These are phyloP conservation scores for Capronia americana DNA, from an alignment of 2,329 filamentous ascomycete genomes.

Conservation along the genomic window DNA sequence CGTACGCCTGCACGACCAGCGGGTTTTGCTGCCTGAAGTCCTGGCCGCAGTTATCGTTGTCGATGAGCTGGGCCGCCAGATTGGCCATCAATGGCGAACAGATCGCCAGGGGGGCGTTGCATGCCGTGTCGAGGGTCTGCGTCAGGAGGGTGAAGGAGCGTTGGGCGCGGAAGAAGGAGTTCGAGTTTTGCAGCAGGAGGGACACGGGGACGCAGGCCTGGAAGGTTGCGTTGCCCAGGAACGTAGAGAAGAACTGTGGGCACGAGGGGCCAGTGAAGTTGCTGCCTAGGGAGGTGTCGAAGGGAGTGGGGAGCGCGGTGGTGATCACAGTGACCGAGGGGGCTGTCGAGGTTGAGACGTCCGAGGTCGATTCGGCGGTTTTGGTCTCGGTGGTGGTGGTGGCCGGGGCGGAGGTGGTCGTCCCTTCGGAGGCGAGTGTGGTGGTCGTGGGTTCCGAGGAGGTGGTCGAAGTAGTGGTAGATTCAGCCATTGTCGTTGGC, in stretches of 20 bases:
- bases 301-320: constrained; percentile 65
- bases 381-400: constrained; percentile 32
- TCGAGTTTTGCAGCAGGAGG: constrained; percentile 82
- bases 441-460: constrained; percentile 21
- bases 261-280: constrained; percentile 65
- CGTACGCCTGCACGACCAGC: constrained; percentile 74
- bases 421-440: constrained; percentile 20
- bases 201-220: constrained; percentile 81
- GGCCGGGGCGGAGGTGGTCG: constrained; percentile 8
- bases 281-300: constrained; percentile 68
- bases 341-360: constrained; percentile 31
- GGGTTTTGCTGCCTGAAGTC: constrained; percentile 74
- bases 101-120: constrained; percentile 67
- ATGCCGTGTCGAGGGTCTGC: constrained; percentile 78
- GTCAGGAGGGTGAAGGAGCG: constrained; percentile 75
- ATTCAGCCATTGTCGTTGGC: constrained; percentile 18
- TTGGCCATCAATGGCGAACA: constrained; percentile 71
- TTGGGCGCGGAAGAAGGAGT: constrained; percentile 79
- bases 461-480: constrained; percentile 3
- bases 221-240: constrained; percentile 72
- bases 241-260: constrained; percentile 65
- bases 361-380: constrained; percentile 22
- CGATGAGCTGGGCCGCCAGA: constrained; percentile 70
- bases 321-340: constrained; percentile 32
- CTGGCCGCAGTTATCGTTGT: constrained; percentile 68